Base-by-base conservation (phyloP, 139 green algal species). In the Ostreobium quekettii region DNA sequence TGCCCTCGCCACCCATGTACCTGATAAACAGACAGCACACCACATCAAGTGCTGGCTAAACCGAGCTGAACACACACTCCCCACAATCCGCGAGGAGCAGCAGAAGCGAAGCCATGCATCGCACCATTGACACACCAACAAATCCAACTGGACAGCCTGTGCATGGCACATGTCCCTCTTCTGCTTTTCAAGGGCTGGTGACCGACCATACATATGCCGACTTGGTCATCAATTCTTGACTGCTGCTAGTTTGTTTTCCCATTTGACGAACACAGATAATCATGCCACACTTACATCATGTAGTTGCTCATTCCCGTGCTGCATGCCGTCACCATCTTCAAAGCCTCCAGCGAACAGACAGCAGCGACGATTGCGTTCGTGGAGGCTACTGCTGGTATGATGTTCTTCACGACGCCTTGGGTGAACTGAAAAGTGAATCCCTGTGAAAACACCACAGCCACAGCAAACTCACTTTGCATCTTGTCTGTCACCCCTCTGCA, bases 331-430 rank as follows among this genome's bases (percentile, higher is more conserved):
- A 93, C 85, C 49, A 91, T 89, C 80, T 99, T 99, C 42, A 99
- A 75, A 11, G 89, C 84, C 71, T 99, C 95, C 36, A 97, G 73
- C 8, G 91, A 80, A 71, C 94, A 99, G 2, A 80, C 73, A 2
- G 90, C 94, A 6, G 85, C 83, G 8, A 99, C 73, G 67, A 99
- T 96, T 57, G 95, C 95, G 71, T 99, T 99, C 24, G 95, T 97
- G 49, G 91, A 98, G 1, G 95, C 89, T 38, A 99, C 97, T 64
- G 95, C 95, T 0, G 95, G 95, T 57, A 99, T 97, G 86, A 99
- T 99, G 79, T 98, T 98, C 76, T 99, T 99, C 5, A 96, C 89
- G 28, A 99, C 95, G 2, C 95, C 95, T 70, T 93, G 85, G 0
- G 86, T 95, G 64, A 93, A 74, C 79, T 94, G 87, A 72, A 79